phyloP scores from a whole-genome alignment of 2,329 filamentous ascomycete genomes.

The Colletotrichum eleusines region DNA sequence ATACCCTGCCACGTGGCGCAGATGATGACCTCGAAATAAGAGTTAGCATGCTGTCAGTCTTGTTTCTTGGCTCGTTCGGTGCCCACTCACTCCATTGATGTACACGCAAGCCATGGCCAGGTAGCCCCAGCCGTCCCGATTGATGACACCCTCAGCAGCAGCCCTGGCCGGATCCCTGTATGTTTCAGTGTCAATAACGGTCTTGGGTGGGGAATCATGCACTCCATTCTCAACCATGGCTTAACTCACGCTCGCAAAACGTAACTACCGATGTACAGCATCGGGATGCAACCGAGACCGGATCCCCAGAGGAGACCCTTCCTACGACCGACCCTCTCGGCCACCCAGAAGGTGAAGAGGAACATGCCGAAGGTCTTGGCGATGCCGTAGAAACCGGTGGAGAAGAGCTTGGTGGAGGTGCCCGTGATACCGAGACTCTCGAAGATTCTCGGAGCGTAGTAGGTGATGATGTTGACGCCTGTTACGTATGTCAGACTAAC shows the following conservation, averaged over 20 bases:
- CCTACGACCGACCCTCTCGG: conserved; percentile 61
- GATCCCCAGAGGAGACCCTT: conserved; percentile 60
- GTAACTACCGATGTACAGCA: conserved; percentile 57
- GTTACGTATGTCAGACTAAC: conserved; percentile 14
- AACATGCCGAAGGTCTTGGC: conserved; percentile 54
- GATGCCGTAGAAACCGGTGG: conserved; percentile 57
- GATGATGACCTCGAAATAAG: conserved; percentile 46
- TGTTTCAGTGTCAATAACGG: too few species aligned
- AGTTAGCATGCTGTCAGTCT: background rate
- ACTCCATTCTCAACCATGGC: too few species aligned
- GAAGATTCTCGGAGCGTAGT: conserved; percentile 60
- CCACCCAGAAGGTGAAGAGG: conserved; percentile 58
- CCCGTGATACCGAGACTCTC: conserved; percentile 53
- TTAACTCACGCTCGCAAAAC: too few species aligned
- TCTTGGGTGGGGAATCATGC: too few species aligned
- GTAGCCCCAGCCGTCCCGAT: conserved; percentile 55
- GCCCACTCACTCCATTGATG: conserved; percentile 51
- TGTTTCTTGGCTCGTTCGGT: background rate
- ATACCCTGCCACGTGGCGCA: conserved; percentile 58
- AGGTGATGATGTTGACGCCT: conserved; percentile 71
- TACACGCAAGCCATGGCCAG: conserved; percentile 61
- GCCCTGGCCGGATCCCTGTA: conserved; percentile 51
- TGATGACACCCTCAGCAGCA: conserved; percentile 59
- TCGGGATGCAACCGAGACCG: conserved; percentile 53
- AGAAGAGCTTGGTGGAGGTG: conserved; percentile 51